Evolutionary conservation across 2,329 filamentous ascomycete species (phyloP), one percentile per base, ranked within the genome.

Genomic region (Alternaria atra): DNA sequence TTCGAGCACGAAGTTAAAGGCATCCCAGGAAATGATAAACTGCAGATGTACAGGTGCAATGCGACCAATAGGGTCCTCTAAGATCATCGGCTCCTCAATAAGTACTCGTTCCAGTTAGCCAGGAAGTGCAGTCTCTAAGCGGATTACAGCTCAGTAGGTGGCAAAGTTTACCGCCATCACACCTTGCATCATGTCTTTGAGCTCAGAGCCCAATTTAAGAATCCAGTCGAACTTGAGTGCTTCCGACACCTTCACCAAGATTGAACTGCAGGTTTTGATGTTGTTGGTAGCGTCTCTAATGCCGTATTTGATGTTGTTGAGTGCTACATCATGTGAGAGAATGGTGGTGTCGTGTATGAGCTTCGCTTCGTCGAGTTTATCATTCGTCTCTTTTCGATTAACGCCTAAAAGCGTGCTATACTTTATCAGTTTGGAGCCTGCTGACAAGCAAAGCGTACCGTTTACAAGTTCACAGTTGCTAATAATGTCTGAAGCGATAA

Each of bases 401-500:
- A 53, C 17, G 0, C 12, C 3, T 3, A 53, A 17, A 6, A 53
- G 20, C 4, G 29, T 27, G 9, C 51, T 53, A 9, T n/a, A 12
- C n/a, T 4, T 4, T 32, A 6, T 43, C 25, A 53, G 3, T 3
- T 10, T 27, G 4, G 13, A 6, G 12, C 34, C 5, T 8, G 12
- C 13, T 12, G 1, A 23, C 2, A 7, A 17, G 4, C 29, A 10
- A 8, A 9, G 8, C 30, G 2, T 53, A 6, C 1, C 1, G 25
- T 27, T 34, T 30, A 43, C 51, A 34, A 9, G 15, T 8, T 53
- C 1, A 37, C 51, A 7, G 51, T 43, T 2, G 8, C 9, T 8
- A 43, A 40, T 12, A 70, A 51, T 60, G 65, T 65, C 17, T 67
- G 52, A 2, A 68, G 39, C 4, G 60, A 43, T 17, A 43, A 8